Percentiles rank a stretch among this genome's conserved stretches.
Conservation (phyloP, 108 stramenopile genomes). For the Pseudonitzschia delicatissima region DNA sequence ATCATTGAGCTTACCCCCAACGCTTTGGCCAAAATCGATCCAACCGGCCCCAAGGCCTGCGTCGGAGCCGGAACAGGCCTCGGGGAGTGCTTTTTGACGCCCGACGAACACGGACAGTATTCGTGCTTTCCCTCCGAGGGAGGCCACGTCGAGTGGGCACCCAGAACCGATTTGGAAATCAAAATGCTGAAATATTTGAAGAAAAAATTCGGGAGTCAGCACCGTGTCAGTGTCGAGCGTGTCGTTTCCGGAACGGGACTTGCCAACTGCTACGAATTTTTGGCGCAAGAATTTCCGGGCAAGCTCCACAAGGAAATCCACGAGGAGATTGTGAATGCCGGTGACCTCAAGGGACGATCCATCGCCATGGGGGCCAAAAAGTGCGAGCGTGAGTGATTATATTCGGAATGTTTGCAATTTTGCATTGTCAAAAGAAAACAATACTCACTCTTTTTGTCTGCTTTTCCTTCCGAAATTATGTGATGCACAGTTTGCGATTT, state of each 20-base stretch:
- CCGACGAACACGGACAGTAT: constrained; percentile 49
- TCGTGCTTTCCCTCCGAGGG: constrained; percentile 95
- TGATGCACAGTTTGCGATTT: background rate
- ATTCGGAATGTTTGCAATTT: background rate
- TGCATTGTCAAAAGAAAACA: too few species aligned
- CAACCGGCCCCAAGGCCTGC: constrained; percentile 82
- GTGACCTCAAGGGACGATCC: constrained; percentile 69
- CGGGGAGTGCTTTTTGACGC: constrained; percentile 91
- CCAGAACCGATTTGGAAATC: constrained; percentile 75
- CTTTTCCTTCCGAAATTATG: too few species aligned
- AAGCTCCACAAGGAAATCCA: constrained; percentile 63
- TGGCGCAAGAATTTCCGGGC: constrained; percentile 79
- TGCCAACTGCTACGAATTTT: constrained; percentile 94
- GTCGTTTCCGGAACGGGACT: constrained; percentile 93
- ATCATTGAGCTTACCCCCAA: constrained; percentile 55
- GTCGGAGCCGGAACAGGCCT: constrained; percentile 94
- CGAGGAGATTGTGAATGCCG: constrained; percentile 56
- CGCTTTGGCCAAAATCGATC: constrained; percentile 46
- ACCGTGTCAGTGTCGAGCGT: constrained; percentile 92
- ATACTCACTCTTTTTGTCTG: too few species aligned
- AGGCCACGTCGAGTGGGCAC: constrained; percentile 94
- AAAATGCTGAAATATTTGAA: constrained; percentile 63
- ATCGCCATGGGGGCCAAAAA: constrained; percentile 48
- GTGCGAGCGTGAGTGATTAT: constrained; percentile 22
- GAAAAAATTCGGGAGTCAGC: constrained; percentile 48